Base-by-base conservation (phyloP, 192 early-diverging fungal genomes). In the Gonapodya sp. region DNA sequence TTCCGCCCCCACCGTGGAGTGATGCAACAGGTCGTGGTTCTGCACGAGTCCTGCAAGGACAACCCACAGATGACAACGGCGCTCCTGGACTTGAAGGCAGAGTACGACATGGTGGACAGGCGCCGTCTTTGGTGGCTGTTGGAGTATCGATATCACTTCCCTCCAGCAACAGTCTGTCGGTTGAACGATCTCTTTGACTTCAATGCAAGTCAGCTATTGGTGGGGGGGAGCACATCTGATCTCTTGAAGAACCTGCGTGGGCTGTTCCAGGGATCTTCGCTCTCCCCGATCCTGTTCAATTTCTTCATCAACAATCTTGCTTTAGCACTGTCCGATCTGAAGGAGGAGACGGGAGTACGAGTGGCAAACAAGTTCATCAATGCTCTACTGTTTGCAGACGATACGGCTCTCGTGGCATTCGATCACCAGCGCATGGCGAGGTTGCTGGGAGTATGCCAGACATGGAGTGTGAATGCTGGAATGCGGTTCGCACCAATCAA, bases 301-400 rank as follows among this genome's bases (percentile, higher is more conserved):
- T 64, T 64, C 46, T 64, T 64, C 46, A 64, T 64, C 46, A 64
- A 64, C 46, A 64, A 64, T 64, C 46, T 64, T 64, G 46, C 46
- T 24, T 24, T 64, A 8, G 46, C 46, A 8, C 46, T 64, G 8
- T 8, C 8, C 46, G 46, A 8, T 24, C 8, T 24, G 24, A 8
- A 24, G 46, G 46, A 64, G 8, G 24, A 16, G 8, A 24, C 46
- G 8, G 46, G 46, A 16, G 46, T 64, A 8, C 24, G 46, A 24
- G 46, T 64, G 46, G 46, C 46, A 24, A 24, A 24, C 8, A 8
- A 16, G 8, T 24, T 64, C 46, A 64, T 64, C 46, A 64, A 64
- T 24, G 46, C 46, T 16, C 46, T 64, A 8, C 46, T 64, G 8
- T 64, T 64, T 64, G 46, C 46, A 16, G 46, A 64, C 46, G 46